phyloP scores from a whole-genome alignment of 148 eudicot genomes.

The Euryodendron excelsum region DNA sequence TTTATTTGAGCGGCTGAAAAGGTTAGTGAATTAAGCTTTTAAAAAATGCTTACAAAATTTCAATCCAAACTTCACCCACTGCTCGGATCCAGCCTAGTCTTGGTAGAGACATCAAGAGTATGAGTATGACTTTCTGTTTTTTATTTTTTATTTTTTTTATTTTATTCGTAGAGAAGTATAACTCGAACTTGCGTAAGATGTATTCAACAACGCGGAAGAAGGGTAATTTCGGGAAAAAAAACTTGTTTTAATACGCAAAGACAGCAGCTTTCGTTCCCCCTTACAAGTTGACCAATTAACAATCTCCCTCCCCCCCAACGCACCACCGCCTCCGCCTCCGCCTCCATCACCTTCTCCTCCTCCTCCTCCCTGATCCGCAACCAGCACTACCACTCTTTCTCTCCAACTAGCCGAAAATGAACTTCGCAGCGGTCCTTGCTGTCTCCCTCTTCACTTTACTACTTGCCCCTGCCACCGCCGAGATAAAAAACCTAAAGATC shows the following conservation, averaged over 20 bases:
- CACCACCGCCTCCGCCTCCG: neutral
- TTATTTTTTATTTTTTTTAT: too few relatives aligned
- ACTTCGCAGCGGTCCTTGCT: conserved; percentile 13
- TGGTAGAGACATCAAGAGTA: too few relatives aligned
- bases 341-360: neutral
- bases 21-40: too few relatives aligned
- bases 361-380: neutral
- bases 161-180: too few relatives aligned
- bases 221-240: too few relatives aligned
- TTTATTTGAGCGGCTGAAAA: too few relatives aligned
- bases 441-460: conserved; percentile 28
- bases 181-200: too few relatives aligned
- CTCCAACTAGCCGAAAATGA: conserved; percentile 23
- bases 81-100: too few relatives aligned
- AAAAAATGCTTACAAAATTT: too few relatives aligned
- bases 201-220: too few relatives aligned
- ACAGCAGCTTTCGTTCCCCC: neutral
- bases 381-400: conserved; percentile 1
- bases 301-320: neutral
- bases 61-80: too few relatives aligned
- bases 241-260: neutral
- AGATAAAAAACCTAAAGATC: conserved; percentile 68
- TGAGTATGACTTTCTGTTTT: too few relatives aligned
- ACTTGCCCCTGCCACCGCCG: conserved; percentile 37
- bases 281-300: neutral